These are phyloP conservation scores for Colletotrichum liriopes DNA, from an alignment of 2,329 filamentous ascomycete species.

Conservation along the genomic window DNA sequence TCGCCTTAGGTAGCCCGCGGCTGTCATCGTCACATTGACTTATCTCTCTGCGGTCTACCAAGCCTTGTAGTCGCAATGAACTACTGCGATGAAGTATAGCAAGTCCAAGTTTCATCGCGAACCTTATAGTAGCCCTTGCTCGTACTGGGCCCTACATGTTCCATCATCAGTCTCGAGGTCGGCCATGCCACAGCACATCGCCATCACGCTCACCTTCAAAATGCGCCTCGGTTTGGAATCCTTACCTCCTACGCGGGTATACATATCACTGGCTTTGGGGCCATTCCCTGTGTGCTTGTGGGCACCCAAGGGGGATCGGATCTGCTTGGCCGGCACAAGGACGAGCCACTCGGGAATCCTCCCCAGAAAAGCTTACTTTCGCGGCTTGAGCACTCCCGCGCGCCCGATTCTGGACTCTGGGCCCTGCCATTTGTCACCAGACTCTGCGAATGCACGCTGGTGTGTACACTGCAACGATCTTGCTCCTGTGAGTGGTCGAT, in stretches of 20 bases:
- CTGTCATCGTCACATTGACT: not conserved
- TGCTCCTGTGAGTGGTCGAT: constrained; percentile 1
- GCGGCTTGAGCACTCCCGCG: constrained; percentile 13
- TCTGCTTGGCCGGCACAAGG: not conserved
- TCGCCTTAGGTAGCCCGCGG: not conserved
- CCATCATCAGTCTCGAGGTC: not conserved
- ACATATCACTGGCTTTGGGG: not conserved
- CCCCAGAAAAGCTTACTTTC: constrained; percentile 8
- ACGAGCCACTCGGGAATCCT: not conserved
- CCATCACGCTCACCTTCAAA: not conserved
- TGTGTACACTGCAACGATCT: not conserved
- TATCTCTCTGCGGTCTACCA: not conserved
- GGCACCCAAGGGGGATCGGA: not conserved
- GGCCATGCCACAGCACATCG: not conserved
- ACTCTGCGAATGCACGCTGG: not conserved
- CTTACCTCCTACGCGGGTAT: not conserved
- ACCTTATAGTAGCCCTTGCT: not conserved
- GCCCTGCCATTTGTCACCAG: not conserved
- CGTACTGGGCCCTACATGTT: not conserved
- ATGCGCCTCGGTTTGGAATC: not conserved
- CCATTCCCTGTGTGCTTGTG: not conserved
- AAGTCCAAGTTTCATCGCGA: constrained; percentile 10
- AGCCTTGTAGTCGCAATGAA: not conserved
- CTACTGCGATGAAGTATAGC: not conserved
- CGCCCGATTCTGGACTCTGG: not conserved